A percentile compares a stretch with the other conserved stretches of the same genome.
Evolutionary conservation across 2,329 filamentous ascomycete species (phyloP).

Genomic region (Fusarium abutilonis): DNA sequence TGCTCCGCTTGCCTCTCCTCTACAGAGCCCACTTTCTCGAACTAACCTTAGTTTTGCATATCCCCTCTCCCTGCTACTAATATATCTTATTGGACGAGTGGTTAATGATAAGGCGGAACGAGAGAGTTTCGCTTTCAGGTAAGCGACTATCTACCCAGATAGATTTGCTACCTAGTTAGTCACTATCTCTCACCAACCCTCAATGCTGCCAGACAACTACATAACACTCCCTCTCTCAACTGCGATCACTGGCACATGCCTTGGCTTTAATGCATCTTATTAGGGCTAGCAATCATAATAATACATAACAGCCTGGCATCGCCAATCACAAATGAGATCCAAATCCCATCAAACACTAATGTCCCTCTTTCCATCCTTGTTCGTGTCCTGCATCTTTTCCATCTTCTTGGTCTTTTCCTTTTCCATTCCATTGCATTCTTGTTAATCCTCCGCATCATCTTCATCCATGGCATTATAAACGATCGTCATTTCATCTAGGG

Average conservation of each 20-base stretch:
- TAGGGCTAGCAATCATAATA: conserved; percentile 34
- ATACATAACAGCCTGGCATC: conserved; percentile 28
- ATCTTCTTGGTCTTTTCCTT: neutral
- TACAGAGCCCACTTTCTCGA: neutral
- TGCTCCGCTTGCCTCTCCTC: too few relatives aligned
- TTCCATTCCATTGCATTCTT: conserved; percentile 18
- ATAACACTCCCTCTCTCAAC: neutral
- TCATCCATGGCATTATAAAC: conserved; percentile 40
- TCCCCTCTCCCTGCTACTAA: neutral
- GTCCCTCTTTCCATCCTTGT: conserved; percentile 21
- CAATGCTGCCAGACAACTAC: too few relatives aligned
- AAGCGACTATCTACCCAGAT: too few relatives aligned
- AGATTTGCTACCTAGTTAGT: too few relatives aligned
- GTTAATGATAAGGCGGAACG: too few relatives aligned
- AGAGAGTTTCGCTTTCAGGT: too few relatives aligned
- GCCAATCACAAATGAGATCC: conserved; percentile 34
- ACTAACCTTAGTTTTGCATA: neutral
- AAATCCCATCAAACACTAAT: conserved; percentile 37
- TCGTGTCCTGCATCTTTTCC: conserved; percentile 26
- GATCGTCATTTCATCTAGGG: conserved; percentile 45
- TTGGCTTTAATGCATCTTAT: conserved; percentile 18
- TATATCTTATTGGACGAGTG: too few relatives aligned
- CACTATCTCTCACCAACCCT: too few relatives aligned
- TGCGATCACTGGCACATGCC: conserved; percentile 2
- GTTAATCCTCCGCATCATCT: conserved; percentile 4